Evolutionary conservation across 2,329 filamentous ascomycete genomes (phyloP), one percentile per base, ranked within the genome.

Genomic region (Clarireedia sp.): DNA sequence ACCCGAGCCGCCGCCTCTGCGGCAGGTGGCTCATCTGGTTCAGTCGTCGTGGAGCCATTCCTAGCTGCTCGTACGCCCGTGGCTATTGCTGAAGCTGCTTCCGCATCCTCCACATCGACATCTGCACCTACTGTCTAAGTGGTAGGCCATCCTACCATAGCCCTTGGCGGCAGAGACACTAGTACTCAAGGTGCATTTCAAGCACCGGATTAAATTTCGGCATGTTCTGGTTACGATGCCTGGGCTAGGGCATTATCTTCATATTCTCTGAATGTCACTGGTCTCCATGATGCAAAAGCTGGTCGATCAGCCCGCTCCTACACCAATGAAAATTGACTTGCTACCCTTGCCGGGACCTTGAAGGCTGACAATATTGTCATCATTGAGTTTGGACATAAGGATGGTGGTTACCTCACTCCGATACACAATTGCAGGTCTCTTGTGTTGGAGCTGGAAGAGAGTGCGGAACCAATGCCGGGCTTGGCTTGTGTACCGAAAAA

Each of bases 281-380:
- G 86, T 5, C 73, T 79, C 61, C 89, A 89, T 73, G 73, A 79
- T 51, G 85, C 86, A 36, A 78, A 78, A 85, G 19, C 83, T 75
- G 85, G 86, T 14, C 80, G 85, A 49, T 83, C 79, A 26, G 82
- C 85, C 1, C 78, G 85, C 47, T 86, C 81, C 23, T 89, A 77
- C 70, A 85, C 79, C 1, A 76, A 80, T 49, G 85, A 89, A 70
- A 81, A 80, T 12, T 80, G 81, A 16, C 89, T 88, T 71, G 69
- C 75, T 16, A 73, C 73, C 0, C 78, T 87, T 55, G 75, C 78
- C 49, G 69, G 74, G 29, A 64, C 24, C 62, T 77, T 64, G 12
- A 52, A 59, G 2, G 24, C 59, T 8, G 63, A 62, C 16, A 64
- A 66, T 23, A 76, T 73, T 17, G 83, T 86, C 24, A 72, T 87